Base-by-base conservation (phyloP, 192 early-diverging fungal species). In the Coemansia erecta region DNA sequence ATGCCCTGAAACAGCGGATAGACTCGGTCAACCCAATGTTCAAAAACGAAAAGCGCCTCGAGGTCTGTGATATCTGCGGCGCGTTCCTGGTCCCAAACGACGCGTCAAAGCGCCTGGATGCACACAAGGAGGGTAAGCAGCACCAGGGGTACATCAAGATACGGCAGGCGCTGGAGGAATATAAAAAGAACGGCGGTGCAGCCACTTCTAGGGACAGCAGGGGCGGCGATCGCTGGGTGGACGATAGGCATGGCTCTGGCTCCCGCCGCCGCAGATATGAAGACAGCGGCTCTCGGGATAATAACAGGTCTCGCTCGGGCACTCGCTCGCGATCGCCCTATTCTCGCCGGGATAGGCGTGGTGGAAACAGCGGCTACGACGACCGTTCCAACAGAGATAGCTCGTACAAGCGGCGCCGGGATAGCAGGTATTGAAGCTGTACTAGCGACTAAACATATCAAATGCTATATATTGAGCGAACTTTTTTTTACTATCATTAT, bases 61-160 rank as follows among this genome's bases (percentile, higher is more conserved):
- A 89, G 54, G 87, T 93, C 19, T 93, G 92, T 66, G 85, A 89
- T 53, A 88, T 93, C 23, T 93, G 92, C 69, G 88, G 88, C 40
- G 92, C 90, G 7, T 89, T 90, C 40, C 69, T 93, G 53, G 92
- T 93, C 39, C 85, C 87, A 44, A 89, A 90, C 61, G 92, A 93
- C 61, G 85, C 89, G 17, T 83, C 88, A n/a, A 87, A 91, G 63
- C 76, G 89, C 12, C 77, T 91, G 66, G 89, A 89, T 58, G 89
- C 90, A 28, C 92, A 93, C 70, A 81, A 87, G 37, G 84, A 88
- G 35, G 92, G 92, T 28, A 92, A 92, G 64, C 92, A 93, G 69
- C 92, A 93, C 68, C 81, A 84, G 51, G 92, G 92, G 2, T 93
- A 92, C 66, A 74, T 87, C 19, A 85, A 83, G 44, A 90, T 93